A percentile compares a stretch with the other conserved stretches of the same genome.
Conservation (phyloP, 257 asterid genomes). For the Salvia splendens region DNA sequence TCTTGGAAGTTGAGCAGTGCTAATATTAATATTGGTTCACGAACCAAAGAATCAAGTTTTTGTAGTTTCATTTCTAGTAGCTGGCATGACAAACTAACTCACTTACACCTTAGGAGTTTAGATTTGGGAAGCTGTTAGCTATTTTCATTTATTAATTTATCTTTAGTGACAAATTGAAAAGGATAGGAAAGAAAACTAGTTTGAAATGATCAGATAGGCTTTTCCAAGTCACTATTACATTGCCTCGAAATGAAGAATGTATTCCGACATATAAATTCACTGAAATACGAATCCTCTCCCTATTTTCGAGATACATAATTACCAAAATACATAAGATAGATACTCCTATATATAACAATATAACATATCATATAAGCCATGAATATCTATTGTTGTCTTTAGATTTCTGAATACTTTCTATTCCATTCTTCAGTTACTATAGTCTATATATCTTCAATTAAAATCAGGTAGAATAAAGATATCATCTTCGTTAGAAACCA, state of each 20-base stretch:
- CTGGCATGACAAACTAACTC: no score
- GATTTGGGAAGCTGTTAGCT: not conserved
- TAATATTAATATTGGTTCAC: no score
- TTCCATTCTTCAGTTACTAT: not conserved
- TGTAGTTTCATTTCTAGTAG: no score
- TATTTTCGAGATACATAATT: not conserved
- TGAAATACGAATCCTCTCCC: not conserved
- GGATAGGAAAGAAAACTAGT: no score
- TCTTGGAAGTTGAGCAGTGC: no score
- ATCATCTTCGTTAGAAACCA: not conserved
- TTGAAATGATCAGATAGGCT: constrained; percentile 5
- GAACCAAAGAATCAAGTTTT: no score
- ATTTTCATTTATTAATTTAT: not conserved
- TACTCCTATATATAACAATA: not conserved
- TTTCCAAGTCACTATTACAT: not conserved
- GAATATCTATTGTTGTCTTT: not conserved
- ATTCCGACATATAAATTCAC: not conserved
- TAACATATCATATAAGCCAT: not conserved
- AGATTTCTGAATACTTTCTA: constrained; percentile 10
- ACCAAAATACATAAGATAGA: not conserved
- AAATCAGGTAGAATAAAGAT: not conserved
- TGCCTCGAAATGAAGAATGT: not conserved
- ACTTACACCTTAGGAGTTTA: not conserved
- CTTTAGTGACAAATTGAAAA: no score
- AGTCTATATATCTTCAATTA: not conserved